Percentiles rank a stretch among this genome's conserved stretches.
These are phyloP conservation scores for Mycena latifolia DNA, from an alignment of 768 basidiomycete species.

Conservation along the genomic window DNA sequence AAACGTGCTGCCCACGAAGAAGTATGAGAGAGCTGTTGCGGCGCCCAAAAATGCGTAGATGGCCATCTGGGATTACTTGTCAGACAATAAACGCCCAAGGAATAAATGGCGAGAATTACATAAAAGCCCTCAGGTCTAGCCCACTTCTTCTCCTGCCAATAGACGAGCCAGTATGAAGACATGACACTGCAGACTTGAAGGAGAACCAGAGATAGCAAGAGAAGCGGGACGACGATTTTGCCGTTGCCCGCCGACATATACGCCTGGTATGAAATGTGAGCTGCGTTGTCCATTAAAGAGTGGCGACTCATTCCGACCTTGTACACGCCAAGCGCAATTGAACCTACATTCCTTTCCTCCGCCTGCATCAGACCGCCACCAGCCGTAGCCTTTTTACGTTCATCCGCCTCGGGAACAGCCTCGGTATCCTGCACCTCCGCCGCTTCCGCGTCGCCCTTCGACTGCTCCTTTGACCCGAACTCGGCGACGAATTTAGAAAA, in stretches of 20 bases:
- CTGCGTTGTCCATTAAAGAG: conserved; percentile 62
- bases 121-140: conserved; percentile 74
- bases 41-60: conserved; percentile 83
- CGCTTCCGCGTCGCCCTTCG: conserved; percentile 59
- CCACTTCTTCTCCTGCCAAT: conserved; percentile 86
- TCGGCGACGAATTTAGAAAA: conserved; percentile 83
- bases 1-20: conserved; percentile 74
- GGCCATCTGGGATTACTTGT: conserved; percentile 71
- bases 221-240: conserved; percentile 69
- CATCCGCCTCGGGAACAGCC: conserved; percentile 43
- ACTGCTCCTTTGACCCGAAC: conserved; percentile 79
- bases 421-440: conserved; percentile 57
- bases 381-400: conserved; percentile 51
- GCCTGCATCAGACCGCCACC: conserved; percentile 80
- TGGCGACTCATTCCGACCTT: too few species aligned
- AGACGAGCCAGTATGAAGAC: conserved; percentile 87
- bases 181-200: conserved; percentile 67
- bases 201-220: conserved; percentile 71
- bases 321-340: conserved; percentile 57
- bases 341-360: conserved; percentile 87
- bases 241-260: conserved; percentile 84
- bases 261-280: conserved; percentile 55
- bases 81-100: conserved; percentile 16
- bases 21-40: conserved; percentile 74
- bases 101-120: conserved; percentile 52